Conservation (phyloP, 225 moss, liverwort and hornwort species). For the Physcomitrellopsis africana region DNA sequence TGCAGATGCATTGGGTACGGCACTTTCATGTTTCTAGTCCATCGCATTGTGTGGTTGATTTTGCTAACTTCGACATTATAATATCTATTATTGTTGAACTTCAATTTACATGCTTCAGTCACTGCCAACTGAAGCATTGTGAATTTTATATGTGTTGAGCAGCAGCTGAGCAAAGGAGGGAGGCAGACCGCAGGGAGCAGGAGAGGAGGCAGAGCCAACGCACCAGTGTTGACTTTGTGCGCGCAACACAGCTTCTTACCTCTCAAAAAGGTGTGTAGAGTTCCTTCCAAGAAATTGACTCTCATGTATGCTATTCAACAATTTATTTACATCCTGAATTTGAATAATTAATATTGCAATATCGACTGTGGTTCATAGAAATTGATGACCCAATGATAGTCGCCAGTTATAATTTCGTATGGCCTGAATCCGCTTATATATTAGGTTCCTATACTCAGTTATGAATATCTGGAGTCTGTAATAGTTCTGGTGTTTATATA, state of each 20-base stretch:
- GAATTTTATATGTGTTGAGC: conserved; percentile 22
- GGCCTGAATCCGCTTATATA: background rate
- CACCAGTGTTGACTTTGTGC: conserved; percentile 81
- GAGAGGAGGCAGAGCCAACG: conserved; percentile 85
- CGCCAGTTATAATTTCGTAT: background rate
- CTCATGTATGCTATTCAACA: conserved; percentile 2
- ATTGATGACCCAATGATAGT: background rate
- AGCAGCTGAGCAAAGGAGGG: conserved; percentile 69
- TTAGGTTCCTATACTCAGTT: conserved; percentile 1
- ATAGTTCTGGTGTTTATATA: background rate
- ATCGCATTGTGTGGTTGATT: background rate
- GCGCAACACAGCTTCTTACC: conserved; percentile 67
- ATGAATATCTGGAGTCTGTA: background rate
- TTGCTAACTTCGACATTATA: background rate
- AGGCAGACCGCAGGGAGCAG: conserved; percentile 82
- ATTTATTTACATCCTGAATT: background rate
- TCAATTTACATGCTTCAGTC: background rate
- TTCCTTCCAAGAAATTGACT: background rate
- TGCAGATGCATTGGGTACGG: conserved; percentile 73
- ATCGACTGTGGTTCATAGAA: conserved; percentile 1
- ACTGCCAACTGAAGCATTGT: conserved; percentile 14
- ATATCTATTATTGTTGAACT: background rate
- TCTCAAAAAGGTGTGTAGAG: conserved; percentile 48
- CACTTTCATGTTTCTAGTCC: conserved; percentile 4
- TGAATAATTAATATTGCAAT: background rate